phyloP scores from a whole-genome alignment of 345 rosid genomes.

The Gossypioides kirkii region DNA sequence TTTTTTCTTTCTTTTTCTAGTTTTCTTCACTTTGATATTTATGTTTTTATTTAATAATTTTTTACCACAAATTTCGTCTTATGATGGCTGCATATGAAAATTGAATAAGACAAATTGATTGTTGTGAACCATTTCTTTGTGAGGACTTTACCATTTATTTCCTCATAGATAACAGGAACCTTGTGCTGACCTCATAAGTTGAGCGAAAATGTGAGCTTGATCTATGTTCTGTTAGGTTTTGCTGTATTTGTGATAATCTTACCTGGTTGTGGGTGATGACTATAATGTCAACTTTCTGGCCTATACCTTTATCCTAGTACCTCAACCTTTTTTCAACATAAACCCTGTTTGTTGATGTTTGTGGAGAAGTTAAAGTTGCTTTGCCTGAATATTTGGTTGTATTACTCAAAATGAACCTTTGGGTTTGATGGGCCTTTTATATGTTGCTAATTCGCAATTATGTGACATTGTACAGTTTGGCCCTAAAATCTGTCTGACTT shows the following conservation, averaged over 20 bases:
- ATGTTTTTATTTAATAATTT: neutral
- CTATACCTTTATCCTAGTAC: neutral
- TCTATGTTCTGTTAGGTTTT: neutral
- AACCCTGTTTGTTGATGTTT: neutral
- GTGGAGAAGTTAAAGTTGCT: neutral
- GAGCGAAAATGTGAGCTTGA: neutral
- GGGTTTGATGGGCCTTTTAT: neutral
- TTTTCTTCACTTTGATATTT: neutral
- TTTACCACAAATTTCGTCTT: neutral
- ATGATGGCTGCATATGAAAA: too few relatives aligned
- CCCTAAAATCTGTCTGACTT: constrained; percentile 3
- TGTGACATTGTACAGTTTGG: neutral
- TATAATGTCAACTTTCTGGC: neutral
- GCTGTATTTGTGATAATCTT: neutral
- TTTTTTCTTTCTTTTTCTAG: neutral
- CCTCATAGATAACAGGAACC: neutral
- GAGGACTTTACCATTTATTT: neutral
- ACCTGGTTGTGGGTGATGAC: neutral
- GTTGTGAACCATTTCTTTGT: neutral
- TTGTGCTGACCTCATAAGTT: neutral
- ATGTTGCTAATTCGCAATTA: neutral
- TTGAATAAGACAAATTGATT: neutral
- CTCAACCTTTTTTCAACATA: neutral
- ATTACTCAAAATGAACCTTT: neutral
- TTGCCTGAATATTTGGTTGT: neutral